phyloP scores from a whole-genome alignment of 176 grass and related monocot genomes.

The Avena sativa region DNA sequence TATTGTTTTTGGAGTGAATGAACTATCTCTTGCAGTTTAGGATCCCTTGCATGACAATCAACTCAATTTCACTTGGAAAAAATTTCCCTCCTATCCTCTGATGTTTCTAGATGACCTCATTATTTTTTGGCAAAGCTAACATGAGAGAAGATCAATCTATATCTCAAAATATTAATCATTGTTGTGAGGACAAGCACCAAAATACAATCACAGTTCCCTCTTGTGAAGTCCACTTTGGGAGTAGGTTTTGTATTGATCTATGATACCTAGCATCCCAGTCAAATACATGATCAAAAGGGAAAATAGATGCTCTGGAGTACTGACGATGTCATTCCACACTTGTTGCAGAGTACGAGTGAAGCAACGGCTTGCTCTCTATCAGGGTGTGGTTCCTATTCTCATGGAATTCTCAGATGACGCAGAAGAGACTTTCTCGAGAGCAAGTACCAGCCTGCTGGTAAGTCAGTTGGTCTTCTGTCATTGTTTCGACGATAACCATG shows the following conservation, averaged over 20 bases:
- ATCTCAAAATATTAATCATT: too few relatives aligned
- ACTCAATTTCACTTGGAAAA: too few relatives aligned
- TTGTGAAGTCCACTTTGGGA: constrained; percentile 7
- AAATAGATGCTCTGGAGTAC: constrained; percentile 15
- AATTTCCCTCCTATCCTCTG: too few relatives aligned
- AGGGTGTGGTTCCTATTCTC: constrained; percentile 83
- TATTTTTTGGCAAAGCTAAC: too few relatives aligned
- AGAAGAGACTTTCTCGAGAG: constrained; percentile 93
- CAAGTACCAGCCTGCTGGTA: constrained; percentile 82
- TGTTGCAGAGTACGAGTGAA: constrained; percentile 82
- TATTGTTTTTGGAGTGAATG: too few relatives aligned
- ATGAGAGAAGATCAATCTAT: too few relatives aligned
- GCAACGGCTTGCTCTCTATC: constrained; percentile 85
- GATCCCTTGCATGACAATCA: too few relatives aligned
- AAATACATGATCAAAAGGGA: background rate
- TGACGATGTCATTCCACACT: constrained; percentile 2
- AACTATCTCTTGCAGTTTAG: too few relatives aligned
- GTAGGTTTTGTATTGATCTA: constrained; percentile 5
- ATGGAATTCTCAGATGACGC: constrained; percentile 94
- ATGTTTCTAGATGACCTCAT: too few relatives aligned
- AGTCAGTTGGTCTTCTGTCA: background rate
- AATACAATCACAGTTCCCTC: background rate
- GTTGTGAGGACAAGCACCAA: too few relatives aligned
- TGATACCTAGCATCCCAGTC: background rate
- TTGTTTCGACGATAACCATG: background rate